Evolutionary conservation across 2,329 filamentous ascomycete species (phyloP), one percentile per base, ranked within the genome.

Genomic region (Phialocephala subalpina): DNA sequence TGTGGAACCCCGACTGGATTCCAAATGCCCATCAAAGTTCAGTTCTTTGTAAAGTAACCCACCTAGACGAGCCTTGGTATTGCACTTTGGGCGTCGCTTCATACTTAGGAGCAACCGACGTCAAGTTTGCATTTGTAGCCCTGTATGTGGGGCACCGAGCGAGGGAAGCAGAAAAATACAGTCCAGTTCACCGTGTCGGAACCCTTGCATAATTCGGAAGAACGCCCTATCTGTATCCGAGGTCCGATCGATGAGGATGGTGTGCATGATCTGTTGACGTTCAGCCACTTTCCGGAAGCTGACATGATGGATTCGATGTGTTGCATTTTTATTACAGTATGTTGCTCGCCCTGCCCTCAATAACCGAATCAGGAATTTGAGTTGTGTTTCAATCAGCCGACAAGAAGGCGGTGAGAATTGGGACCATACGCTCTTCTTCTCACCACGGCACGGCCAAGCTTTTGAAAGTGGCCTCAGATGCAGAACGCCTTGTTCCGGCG

Each of bases 371-470:
- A 22, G 49, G 49, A 27, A 27, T 33, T 53, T 53, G 49, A 11
- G 49, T 18, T 33, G 9, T 53, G 25, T 18, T 16, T 53, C 11
- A 53, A 33, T 53, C 49, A 33, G 49, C 27, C 45, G 45, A 49
- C 45, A 49, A 49, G 49, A 33, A 53, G 38, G 55, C 55, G 55
- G 55, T 57, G 55, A 57, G 38, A 49, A 27, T 14, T 27, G 29
- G 29, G 12, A 20, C 3, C 4, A 16, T 38, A 20, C 6, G n/a
- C 45, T 49, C 22, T 49, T 25, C 18, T 49, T 22, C 11, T 20
- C 45, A 12, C 55, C 55, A 38, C 55, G 55, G 55, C 55, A 57
- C 33, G 55, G 55, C 55, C 55, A 57, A 57, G 29, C 29, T 36
- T 36, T 38, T 57, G 29, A 25, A 38, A 25, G 55, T 57, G 55